Evolutionary conservation across 1,284 basidiomycete genomes (phyloP).

Genomic region (Naganishia albida): DNA sequence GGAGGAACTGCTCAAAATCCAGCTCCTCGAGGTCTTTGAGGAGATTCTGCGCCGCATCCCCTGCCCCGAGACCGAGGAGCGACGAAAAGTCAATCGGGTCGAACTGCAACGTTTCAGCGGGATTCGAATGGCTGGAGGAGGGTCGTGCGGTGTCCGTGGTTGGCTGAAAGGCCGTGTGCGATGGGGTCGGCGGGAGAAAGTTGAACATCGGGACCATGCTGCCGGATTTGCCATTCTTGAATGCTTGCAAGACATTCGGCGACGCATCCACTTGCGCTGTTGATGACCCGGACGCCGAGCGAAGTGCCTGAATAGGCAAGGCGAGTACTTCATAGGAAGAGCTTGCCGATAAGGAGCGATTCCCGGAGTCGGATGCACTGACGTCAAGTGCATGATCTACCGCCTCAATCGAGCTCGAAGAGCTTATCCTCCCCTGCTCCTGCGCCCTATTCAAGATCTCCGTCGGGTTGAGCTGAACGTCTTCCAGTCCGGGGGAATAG

Average conservation of each 20-base stretch:
- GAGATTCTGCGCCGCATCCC: constrained; percentile 7
- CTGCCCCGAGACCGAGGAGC: background rate
- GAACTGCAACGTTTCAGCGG: background rate
- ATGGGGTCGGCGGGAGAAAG: constrained; percentile 15
- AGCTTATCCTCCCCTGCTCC: background rate
- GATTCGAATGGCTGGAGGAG: no score
- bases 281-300: background rate
- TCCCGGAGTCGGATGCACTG: background rate
- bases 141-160: background rate
- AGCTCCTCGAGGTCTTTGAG: constrained; percentile 19
- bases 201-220: constrained; percentile 24
- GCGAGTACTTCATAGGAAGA: background rate
- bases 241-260: background rate
- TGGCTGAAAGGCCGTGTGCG: constrained; percentile 1
- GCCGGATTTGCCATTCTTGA: background rate
- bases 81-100: constrained; percentile 16
- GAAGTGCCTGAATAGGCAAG: background rate
- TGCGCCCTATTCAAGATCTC: background rate
- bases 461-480: background rate
- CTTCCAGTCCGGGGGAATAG: background rate
- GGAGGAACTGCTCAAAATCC: constrained; percentile 19
- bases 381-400: background rate
- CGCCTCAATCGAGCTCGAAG: background rate
- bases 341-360: background rate
- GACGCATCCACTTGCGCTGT: background rate